Evolutionary conservation across 768 basidiomycete species (phyloP).

Genomic region (Hysterangium stoloniferum): DNA sequence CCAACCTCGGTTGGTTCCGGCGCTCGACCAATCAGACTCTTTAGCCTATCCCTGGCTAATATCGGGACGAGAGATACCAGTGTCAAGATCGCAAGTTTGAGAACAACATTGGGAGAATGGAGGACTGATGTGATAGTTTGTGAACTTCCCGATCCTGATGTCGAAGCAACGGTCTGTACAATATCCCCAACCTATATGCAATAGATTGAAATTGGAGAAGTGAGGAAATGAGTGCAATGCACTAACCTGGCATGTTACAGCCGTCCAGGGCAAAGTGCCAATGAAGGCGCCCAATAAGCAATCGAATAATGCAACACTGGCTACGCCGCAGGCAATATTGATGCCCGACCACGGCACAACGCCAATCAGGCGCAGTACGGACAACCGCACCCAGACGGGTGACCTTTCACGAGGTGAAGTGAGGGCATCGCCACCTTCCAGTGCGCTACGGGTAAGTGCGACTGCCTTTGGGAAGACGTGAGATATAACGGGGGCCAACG

Average conservation of each 20-base stretch:
- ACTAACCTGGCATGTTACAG: conserved; percentile 80
- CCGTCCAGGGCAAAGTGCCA: conserved; percentile 81
- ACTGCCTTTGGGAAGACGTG: conserved; percentile 78
- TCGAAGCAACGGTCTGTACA: conserved; percentile 70
- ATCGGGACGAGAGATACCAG: conserved; percentile 84
- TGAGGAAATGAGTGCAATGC: conserved; percentile 14
- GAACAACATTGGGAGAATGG: conserved; percentile 71
- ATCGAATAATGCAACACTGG: conserved; percentile 67
- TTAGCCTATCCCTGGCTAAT: conserved; percentile 60
- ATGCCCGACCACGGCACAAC: conserved; percentile 96
- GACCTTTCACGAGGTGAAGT: conserved; percentile 15
- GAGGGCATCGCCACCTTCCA: conserved; percentile 53
- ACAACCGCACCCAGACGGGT: conserved; percentile 73
- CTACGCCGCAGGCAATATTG: conserved; percentile 93
- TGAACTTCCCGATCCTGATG: conserved; percentile 42
- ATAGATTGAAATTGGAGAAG: conserved; percentile 8
- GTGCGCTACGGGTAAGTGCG: conserved; percentile 72
- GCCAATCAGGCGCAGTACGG: conserved; percentile 83
- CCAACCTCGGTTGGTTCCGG: background rate
- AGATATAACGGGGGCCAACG: conserved; percentile 77
- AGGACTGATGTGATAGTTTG: conserved; percentile 83
- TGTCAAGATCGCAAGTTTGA: conserved; percentile 78
- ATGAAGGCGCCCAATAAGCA: conserved; percentile 80
- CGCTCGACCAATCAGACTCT: conserved; percentile 37
- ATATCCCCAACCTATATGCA: conserved; percentile 70